Percentiles rank a stretch among this genome's conserved stretches.
Conservation (phyloP, 2,329 filamentous ascomycete genomes). For the Verticillium klebahnii region DNA sequence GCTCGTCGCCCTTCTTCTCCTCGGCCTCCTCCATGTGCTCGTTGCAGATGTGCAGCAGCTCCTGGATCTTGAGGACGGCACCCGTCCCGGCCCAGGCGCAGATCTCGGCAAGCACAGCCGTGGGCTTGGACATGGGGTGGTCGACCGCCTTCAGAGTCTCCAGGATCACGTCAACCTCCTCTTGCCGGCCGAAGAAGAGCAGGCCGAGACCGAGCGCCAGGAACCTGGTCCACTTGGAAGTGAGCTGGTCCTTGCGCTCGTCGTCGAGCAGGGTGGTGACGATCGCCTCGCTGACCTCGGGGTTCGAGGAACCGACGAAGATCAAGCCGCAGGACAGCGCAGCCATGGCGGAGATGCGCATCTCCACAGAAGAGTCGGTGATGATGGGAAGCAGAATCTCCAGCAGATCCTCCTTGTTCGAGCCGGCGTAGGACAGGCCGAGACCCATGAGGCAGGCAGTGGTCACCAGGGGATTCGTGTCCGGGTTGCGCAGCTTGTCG, state of each 20-base stretch:
- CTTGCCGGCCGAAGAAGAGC: constrained; percentile 92
- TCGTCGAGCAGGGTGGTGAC: constrained; percentile 92
- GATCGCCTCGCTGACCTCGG: constrained; percentile 87
- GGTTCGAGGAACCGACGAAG: constrained; percentile 87
- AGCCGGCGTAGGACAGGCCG: constrained; percentile 89
- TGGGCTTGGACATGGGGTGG: constrained; percentile 95
- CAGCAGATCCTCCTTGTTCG: constrained; percentile 84
- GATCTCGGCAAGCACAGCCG: constrained; percentile 87
- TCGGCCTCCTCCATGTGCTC: constrained; percentile 94
- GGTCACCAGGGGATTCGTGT: constrained; percentile 71
- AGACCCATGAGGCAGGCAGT: constrained; percentile 93
- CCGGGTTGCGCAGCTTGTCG: constrained; percentile 62
- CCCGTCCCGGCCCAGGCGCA: constrained; percentile 98
- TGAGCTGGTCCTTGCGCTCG: constrained; percentile 82
- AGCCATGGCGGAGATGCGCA: constrained; percentile 96
- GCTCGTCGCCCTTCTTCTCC: constrained; percentile 91
- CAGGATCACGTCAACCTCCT: constrained; percentile 96
- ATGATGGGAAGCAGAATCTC: constrained; percentile 85
- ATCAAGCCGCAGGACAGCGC: constrained; percentile 85
- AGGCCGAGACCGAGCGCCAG: constrained; percentile 90
- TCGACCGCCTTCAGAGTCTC: constrained; percentile 97
- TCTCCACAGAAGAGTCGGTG: constrained; percentile 75
- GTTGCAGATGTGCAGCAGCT: constrained; percentile 95
- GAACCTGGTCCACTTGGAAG: constrained; percentile 98
- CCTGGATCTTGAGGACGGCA: constrained; percentile 93